Evolutionary conservation across 108 stramenopile genomes (phyloP).

Genomic region (Cyclotella baltica): DNA sequence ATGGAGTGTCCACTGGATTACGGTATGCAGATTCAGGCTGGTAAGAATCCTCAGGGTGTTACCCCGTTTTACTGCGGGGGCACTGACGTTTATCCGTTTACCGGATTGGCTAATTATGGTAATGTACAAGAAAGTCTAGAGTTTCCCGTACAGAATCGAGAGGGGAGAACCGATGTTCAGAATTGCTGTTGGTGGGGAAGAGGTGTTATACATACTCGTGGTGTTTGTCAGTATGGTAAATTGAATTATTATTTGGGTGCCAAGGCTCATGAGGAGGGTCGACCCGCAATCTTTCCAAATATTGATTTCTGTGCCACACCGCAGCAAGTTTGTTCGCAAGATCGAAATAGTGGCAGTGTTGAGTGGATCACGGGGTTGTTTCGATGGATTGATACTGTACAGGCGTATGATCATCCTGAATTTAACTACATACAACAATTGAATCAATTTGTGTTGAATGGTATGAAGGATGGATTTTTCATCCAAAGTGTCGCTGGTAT

Average conservation of each 20-base stretch:
- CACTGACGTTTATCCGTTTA: background rate
- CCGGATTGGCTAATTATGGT: conserved; percentile 13
- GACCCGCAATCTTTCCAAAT: conserved; percentile 15
- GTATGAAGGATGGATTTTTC: conserved; percentile 26
- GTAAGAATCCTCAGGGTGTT: background rate
- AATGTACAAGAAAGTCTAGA: conserved; percentile 23
- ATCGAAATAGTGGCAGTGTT: conserved; percentile 4
- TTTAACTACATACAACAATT: conserved; percentile 21
- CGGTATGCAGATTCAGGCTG: conserved; percentile 5
- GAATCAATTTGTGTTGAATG: conserved; percentile 26
- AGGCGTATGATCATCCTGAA: conserved; percentile 24
- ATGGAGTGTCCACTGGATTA: conserved; percentile 31
- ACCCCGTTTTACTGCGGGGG: conserved; percentile 21
- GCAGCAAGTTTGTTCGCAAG: conserved; percentile 10
- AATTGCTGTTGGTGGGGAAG: conserved; percentile 37
- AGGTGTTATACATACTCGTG: conserved; percentile 18
- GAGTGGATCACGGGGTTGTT: conserved; percentile 29
- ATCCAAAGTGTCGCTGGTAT: conserved; percentile 23
- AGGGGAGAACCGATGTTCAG: conserved; percentile 37
- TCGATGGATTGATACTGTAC: conserved; percentile 28
- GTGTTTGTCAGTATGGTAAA: conserved; percentile 34
- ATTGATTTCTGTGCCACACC: conserved; percentile 27
- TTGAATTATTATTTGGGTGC: conserved; percentile 32
- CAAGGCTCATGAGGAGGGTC: conserved; percentile 13
- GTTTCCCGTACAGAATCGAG: conserved; percentile 15